These are phyloP conservation scores for Cladophialophora immunda DNA, from an alignment of 2,329 filamentous ascomycete species.

Conservation along the genomic window DNA sequence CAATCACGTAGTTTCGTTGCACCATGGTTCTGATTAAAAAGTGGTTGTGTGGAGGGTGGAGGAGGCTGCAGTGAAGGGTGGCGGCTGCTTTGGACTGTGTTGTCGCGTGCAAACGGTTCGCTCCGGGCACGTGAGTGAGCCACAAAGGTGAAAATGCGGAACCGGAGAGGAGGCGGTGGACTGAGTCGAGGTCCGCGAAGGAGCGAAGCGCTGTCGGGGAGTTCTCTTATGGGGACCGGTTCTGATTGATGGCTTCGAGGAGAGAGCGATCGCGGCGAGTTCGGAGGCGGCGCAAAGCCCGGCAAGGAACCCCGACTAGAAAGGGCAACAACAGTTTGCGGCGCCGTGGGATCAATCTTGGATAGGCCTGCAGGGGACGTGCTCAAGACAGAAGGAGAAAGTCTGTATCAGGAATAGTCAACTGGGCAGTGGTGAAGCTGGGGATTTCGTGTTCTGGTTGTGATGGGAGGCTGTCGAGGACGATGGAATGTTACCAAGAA, in stretches of 20 bases:
- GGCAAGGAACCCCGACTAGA: constrained; percentile 12
- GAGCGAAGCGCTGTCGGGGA: constrained; percentile 38
- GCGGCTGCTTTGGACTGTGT: neutral
- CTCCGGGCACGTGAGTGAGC: constrained; percentile 25
- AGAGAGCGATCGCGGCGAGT: constrained; percentile 25
- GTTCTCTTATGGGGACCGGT: constrained; percentile 35
- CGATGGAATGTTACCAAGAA: constrained; percentile 29
- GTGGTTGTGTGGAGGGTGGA: neutral
- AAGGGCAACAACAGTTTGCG: constrained; percentile 30
- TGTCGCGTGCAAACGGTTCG: constrained; percentile 12
- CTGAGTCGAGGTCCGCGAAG: constrained; percentile 38
- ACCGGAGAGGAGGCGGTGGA: constrained; percentile 39
- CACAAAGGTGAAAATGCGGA: constrained; percentile 28
- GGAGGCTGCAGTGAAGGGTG: constrained; percentile 20
- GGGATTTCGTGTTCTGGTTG: constrained; percentile 14
- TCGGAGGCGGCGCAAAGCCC: constrained; percentile 16
- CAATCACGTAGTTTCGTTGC: constrained; percentile 57
- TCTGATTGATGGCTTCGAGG: constrained; percentile 35
- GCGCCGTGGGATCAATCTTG: constrained; percentile 36
- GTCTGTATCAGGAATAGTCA: neutral
- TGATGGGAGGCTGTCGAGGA: constrained; percentile 19
- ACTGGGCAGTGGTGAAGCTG: constrained; percentile 1
- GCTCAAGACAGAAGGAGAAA: constrained; percentile 5
- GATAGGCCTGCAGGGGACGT: constrained; percentile 8
- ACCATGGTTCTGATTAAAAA: constrained; percentile 45